Base-by-base conservation (phyloP, 176 grass and related monocot species). In the Aegilops bicornis region DNA sequence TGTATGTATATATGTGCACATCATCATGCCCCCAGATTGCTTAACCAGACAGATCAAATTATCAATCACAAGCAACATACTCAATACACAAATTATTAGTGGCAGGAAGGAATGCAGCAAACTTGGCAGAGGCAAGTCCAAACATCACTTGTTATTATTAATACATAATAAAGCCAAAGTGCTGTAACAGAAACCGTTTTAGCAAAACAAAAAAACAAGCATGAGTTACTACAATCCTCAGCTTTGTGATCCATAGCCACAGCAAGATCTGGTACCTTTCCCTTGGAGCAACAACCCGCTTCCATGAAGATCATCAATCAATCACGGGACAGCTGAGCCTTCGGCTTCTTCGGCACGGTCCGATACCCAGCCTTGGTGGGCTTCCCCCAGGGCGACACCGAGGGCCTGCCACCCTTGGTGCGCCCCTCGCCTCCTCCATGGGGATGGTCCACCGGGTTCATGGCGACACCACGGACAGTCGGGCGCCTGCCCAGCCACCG, bases 381-480 rank as follows among this genome's bases (percentile, higher is more conserved):
- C 56, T 59, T 59, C 56, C 56, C 56, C 56, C 56, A 59, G 56
- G 56, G 19, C 19, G 56, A 59, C 19, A 59, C 56, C 56, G 56
- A 59, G 1, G 56, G 56, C 20, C 56, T 59, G 19, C 56, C 56
- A 0, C 56, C 71, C 24, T 74, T 74, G 16, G 40, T 74, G 39
- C 37, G 39, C 71, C 37, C 71, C 71, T 74, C 71, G 4, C 71
- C 71, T 74, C 39, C 71, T 47, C 40, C 39, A 74, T 74, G 71
- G 22, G 40, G 71, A 74, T 74, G 71, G 14, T 74, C 71, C 71
- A 74, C 71, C 5, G 71, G 71, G 42, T 74, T 74, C 71, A 74
- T 74, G 6, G 71, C 71, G 10, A 74, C 71, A 74, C 71, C 71
- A 74, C 40, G 71, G 14, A 67, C 56, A 1, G 9, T 6, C 56